Percentiles rank a stretch among this genome's conserved stretches.
Evolutionary conservation across 768 basidiomycete species (phyloP).

Genomic region (Dendrothele bispora): DNA sequence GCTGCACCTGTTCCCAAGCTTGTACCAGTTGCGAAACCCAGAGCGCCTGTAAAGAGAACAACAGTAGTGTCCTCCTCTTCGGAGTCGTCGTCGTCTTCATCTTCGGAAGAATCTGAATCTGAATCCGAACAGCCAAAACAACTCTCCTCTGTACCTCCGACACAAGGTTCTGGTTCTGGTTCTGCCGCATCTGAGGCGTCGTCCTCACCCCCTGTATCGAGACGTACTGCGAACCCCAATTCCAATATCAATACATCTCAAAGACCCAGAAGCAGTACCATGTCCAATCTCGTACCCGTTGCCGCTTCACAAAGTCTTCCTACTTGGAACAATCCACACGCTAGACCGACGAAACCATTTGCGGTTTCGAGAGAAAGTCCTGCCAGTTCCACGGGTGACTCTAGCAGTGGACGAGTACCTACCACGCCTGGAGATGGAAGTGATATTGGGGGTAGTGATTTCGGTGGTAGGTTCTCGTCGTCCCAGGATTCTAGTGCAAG

Average conservation of each 20-base stretch:
- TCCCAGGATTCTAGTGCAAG: conserved; percentile 16
- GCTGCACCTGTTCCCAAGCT: too few species aligned
- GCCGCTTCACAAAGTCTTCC: not conserved
- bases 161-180: not conserved
- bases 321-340: not conserved
- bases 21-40: too few species aligned
- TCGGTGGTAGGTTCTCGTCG: too few species aligned
- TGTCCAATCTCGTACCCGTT: conserved; percentile 1
- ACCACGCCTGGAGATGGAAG: conserved; percentile 80
- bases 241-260: too few species aligned
- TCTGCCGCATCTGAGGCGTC: not conserved
- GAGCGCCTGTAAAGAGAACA: too few species aligned
- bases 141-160: too few species aligned
- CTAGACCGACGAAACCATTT: conserved; percentile 55
- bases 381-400: conserved; percentile 83
- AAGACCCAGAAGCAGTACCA: conserved; percentile 4
- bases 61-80: too few species aligned
- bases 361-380: conserved; percentile 63
- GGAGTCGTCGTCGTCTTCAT: too few species aligned
- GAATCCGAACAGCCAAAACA: too few species aligned
- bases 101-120: too few species aligned
- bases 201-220: not conserved
- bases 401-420: conserved; percentile 74
- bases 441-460: conserved; percentile 41
- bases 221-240: too few species aligned